Evolutionary conservation across 768 basidiomycete species (phyloP).

Genomic region (Boletus rex-veris): DNA sequence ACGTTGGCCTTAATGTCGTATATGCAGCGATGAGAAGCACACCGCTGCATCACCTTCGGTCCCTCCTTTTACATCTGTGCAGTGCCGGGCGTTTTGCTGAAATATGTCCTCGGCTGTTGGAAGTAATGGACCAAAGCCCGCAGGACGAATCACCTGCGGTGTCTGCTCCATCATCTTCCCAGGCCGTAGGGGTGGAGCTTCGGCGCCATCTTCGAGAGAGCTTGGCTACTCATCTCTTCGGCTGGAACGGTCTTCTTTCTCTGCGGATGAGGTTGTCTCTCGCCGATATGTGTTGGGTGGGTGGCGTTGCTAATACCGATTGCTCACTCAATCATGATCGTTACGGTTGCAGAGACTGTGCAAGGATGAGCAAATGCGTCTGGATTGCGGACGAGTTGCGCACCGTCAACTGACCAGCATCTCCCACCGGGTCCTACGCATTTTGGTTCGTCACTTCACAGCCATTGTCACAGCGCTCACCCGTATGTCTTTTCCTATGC

Average conservation of each 20-base stretch:
- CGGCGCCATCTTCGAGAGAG: conserved; percentile 48
- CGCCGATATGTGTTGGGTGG: conserved; percentile 43
- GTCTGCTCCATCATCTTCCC: conserved; percentile 31
- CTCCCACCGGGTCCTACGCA: conserved; percentile 51
- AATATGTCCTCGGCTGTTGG: conserved; percentile 44
- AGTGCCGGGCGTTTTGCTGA: conserved; percentile 35
- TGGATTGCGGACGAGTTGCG: conserved; percentile 50
- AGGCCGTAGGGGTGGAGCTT: conserved; percentile 34
- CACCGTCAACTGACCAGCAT: conserved; percentile 48
- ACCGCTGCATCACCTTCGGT: conserved; percentile 28
- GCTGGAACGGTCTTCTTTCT: conserved; percentile 50
- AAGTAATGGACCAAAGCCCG: conserved; percentile 35
- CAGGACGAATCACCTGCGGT: conserved; percentile 34
- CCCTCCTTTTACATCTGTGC: conserved; percentile 34
- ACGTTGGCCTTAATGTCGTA: conserved; percentile 7
- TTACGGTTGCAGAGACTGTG: conserved; percentile 49
- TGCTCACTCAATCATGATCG: conserved; percentile 14
- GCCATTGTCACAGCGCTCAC: conserved; percentile 44
- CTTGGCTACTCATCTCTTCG: conserved; percentile 56
- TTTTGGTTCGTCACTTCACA: conserved; percentile 53
- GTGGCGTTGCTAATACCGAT: conserved; percentile 11
- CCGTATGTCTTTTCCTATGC: conserved; percentile 35
- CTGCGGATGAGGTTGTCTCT: conserved; percentile 54
- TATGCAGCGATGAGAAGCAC: conserved; percentile 20
- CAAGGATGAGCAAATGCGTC: conserved; percentile 38